A percentile compares a stretch with the other conserved stretches of the same genome.
phyloP scores from a whole-genome alignment of 108 stramenopile species.

The Bacterosira constricta region DNA sequence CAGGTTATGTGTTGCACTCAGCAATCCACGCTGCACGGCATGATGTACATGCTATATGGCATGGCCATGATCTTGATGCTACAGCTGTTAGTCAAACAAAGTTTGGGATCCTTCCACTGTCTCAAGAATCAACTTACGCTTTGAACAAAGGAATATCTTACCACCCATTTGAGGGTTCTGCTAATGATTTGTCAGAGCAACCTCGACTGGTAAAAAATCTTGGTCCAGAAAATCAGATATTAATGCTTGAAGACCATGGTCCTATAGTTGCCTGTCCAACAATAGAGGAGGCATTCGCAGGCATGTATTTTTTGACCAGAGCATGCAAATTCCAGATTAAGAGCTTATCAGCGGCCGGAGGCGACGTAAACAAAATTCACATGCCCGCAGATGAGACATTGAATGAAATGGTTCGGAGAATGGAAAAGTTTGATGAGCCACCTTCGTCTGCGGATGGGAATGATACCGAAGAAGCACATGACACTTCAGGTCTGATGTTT shows the following conservation, averaged over 20 bases:
- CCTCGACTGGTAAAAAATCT: constrained; percentile 45
- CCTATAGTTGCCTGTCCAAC: constrained; percentile 49
- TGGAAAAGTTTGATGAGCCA: constrained; percentile 51
- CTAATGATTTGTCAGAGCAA: constrained; percentile 40
- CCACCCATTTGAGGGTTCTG: constrained; percentile 47
- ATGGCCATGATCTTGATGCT: constrained; percentile 49
- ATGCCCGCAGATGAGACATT: constrained; percentile 30
- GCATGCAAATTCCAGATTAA: constrained; percentile 50
- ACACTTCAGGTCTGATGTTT: constrained; percentile 48
- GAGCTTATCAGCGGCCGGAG: constrained; percentile 36
- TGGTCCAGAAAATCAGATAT: constrained; percentile 45
- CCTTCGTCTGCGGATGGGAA: constrained; percentile 3
- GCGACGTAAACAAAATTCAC: constrained; percentile 40
- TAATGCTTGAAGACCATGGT: constrained; percentile 51
- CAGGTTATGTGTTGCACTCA: constrained; percentile 46
- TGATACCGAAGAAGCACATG: not conserved
- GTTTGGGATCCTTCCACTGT: constrained; percentile 46
- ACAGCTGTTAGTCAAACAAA: constrained; percentile 44
- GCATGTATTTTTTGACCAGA: constrained; percentile 50
- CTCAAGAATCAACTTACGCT: constrained; percentile 50
- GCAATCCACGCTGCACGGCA: constrained; percentile 39
- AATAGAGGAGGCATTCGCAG: constrained; percentile 46
- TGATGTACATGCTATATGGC: constrained; percentile 52
- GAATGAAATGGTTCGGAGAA: constrained; percentile 35
- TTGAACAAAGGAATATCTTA: constrained; percentile 47